Evolutionary conservation across 345 rosid genomes (phyloP).

Genomic region (Murraya paniculata): DNA sequence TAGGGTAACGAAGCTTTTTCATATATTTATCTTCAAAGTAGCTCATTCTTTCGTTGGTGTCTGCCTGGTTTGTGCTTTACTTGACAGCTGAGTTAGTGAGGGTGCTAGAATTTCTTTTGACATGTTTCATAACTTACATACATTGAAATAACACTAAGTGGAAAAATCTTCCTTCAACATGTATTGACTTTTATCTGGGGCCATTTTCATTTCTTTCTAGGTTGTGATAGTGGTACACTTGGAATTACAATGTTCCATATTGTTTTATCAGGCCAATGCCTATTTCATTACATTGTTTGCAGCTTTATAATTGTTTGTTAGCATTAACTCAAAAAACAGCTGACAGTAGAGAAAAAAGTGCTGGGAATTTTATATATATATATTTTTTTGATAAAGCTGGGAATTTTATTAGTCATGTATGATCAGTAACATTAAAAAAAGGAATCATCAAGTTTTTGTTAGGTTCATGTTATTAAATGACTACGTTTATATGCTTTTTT

Average conservation of each 20-base stretch:
- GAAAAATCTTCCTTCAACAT: not conserved
- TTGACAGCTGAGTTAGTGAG: not conserved
- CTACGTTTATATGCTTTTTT: not conserved
- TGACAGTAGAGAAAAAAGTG: not conserved
- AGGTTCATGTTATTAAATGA: not conserved
- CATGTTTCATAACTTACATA: not conserved
- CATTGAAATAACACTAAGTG: not conserved
- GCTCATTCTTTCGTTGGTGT: not conserved
- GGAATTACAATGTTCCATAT: not conserved
- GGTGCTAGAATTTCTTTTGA: not conserved
- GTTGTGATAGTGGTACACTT: not conserved
- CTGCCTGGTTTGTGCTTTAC: not conserved
- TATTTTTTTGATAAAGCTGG: too few species aligned
- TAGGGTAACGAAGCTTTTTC: slow-evolving; percentile 54
- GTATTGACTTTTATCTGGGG: not conserved
- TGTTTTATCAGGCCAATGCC: not conserved
- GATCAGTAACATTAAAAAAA: not conserved
- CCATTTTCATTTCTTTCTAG: not conserved
- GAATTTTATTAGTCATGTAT: not conserved
- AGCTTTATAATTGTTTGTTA: not conserved
- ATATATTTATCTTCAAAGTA: not conserved
- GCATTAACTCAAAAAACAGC: not conserved
- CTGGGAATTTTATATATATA: not conserved
- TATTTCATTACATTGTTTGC: not conserved
- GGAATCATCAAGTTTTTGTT: not conserved